These are phyloP conservation scores for Hymenotorrendiella dingleyae DNA, from an alignment of 2,329 filamentous ascomycete species.

Conservation along the genomic window DNA sequence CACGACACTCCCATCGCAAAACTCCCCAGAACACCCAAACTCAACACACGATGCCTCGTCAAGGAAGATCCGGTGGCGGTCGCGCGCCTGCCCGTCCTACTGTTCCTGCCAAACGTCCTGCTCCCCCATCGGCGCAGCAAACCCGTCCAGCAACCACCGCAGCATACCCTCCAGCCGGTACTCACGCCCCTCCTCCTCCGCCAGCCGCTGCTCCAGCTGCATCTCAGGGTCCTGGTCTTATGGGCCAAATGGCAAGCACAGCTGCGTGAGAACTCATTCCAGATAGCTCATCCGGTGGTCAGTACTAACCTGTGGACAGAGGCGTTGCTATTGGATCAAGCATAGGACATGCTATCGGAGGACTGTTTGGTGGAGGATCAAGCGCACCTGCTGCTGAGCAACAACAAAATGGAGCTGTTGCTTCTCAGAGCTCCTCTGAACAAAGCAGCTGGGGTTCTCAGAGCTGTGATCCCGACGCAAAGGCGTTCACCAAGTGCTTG, in stretches of 20 bases:
- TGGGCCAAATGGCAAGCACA: slow-evolving; percentile 95
- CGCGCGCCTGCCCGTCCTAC: slow-evolving; percentile 62
- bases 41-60: slow-evolving; percentile 63
- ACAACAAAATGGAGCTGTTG: slow-evolving; percentile 42
- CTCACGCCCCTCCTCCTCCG: slow-evolving; percentile 44
- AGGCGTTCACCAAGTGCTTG: slow-evolving; percentile 91
- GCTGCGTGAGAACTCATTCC: slow-evolving; percentile 69
- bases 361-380: slow-evolving; percentile 74
- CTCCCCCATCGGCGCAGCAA: slow-evolving; percentile 54
- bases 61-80: slow-evolving; percentile 57
- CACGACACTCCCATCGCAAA: too few species aligned
- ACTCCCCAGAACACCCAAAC: slow-evolving; percentile 4
- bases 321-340: slow-evolving; percentile 95
- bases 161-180: slow-evolving; percentile 42
- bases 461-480: slow-evolving; percentile 75
- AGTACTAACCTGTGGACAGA: slow-evolving; percentile 43
- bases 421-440: slow-evolving; percentile 47
- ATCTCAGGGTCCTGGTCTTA: slow-evolving; percentile 71
- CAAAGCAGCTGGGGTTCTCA: slow-evolving; percentile 50
- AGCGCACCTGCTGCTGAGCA: slow-evolving; percentile 47
- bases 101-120: slow-evolving; percentile 50
- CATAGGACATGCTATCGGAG: slow-evolving; percentile 89
- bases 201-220: slow-evolving; percentile 30
- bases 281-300: not conserved
- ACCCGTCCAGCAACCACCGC: slow-evolving; percentile 65